Conservation (phyloP, 1,284 basidiomycete species). For the Ustilago sp. region DNA sequence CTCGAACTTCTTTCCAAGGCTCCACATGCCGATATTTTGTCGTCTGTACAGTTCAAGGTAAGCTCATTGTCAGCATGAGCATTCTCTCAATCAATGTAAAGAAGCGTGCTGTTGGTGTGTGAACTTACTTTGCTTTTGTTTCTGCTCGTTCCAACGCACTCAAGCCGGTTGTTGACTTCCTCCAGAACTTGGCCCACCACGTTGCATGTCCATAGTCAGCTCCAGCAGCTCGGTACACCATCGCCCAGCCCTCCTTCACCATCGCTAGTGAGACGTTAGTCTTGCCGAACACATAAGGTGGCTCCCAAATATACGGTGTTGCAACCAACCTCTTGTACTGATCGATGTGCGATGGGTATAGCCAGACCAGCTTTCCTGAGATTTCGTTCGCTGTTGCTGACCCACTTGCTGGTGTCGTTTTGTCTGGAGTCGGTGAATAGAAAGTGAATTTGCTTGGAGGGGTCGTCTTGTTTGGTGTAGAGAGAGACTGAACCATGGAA, state of each 20-base stretch:
- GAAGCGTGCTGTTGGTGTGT: neutral
- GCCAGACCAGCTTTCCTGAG: conserved; percentile 45
- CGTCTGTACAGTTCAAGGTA: conserved; percentile 2
- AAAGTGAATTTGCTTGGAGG: conserved; percentile 27
- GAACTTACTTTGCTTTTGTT: conserved; percentile 49
- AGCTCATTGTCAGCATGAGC: neutral
- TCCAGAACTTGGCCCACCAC: conserved; percentile 50
- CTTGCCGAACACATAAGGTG: conserved; percentile 65
- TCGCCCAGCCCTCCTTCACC: conserved; percentile 64
- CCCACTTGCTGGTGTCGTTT: neutral
- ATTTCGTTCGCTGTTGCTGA: conserved; percentile 7
- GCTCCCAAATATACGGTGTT: conserved; percentile 64
- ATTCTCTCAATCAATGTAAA: neutral
- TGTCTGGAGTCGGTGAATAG: conserved; percentile 5
- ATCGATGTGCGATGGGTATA: conserved; percentile 64
- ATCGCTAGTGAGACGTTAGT: conserved; percentile 65
- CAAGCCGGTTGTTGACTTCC: conserved; percentile 51
- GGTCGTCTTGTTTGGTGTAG: conserved; percentile 34
- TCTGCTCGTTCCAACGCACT: conserved; percentile 57
- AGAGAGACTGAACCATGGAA: conserved; percentile 39
- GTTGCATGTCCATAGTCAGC: conserved; percentile 64
- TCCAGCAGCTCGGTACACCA: conserved; percentile 63
- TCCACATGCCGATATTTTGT: conserved; percentile 59
- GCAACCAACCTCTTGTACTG: conserved; percentile 68
- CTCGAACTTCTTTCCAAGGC: conserved; percentile 57